Evolutionary conservation across 805 yeast genomes (phyloP), one percentile per base, ranked within the genome.

Genomic region (Teunomyces barrocoloradensis): DNA sequence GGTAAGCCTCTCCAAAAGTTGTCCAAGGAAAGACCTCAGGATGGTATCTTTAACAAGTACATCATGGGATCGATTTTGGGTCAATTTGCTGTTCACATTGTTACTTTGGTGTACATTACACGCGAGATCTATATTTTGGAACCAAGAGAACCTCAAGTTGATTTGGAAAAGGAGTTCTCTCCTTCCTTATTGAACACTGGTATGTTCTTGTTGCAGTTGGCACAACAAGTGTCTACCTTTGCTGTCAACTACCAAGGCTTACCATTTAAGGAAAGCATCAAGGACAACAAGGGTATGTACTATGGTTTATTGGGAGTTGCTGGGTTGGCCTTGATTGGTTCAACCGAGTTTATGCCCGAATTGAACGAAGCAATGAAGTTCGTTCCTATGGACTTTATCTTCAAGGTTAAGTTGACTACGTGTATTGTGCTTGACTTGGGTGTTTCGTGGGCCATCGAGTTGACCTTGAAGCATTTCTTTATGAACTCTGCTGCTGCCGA

Each of bases 51-150:
- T 77, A 94, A 92, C 69, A 77, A 75, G 51, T 94, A 94, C 72
- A 94, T 91, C 59, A 94, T 94, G 97, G 99, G 99, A 1, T 92
- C 98, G 1, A 91, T 94, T 56, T 73, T 94, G 52, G 96, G 97
- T 39, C 99, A 94, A 71, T 94, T 94, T 78, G 96, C 96, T 12
- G 81, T 94, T 56, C 99, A 94, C 64, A 84, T 94, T 56, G 68
- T 75, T 41, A 81, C 97, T 2, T 79, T 94, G 71, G 71, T 94
- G 50, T 89, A 89, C 63, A 82, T 94, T 54, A 87, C 96, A 10
- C 67, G 75, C 42, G 95, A 88, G 68, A 91, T 90, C 39, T 90
- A 91, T 68, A 77, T 79, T 50, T 71, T 89, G 52, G 99, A 94
- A 69, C 98, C 99, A 69, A 84, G 96, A 71, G 94, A 82, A 65